These are phyloP conservation scores for Vitis hybrid DNA, from an alignment of 177 flowering plant genomes.

Conservation along the genomic window DNA sequence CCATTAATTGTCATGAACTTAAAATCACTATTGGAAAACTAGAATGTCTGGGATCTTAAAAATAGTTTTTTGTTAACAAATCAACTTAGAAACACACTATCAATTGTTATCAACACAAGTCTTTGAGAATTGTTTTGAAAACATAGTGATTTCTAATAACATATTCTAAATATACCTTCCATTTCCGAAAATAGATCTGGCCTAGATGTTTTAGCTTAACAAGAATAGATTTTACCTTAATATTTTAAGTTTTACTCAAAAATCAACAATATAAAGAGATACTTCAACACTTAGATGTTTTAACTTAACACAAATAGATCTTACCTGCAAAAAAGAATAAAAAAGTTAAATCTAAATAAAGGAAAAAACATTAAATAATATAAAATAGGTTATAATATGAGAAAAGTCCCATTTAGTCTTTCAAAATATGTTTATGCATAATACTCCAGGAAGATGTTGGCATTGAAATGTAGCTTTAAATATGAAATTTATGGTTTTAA, in stretches of 20 bases:
- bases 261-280: conserved; percentile 75
- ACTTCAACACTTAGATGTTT: conserved; percentile 72
- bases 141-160: no score
- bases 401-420: conserved; percentile 6
- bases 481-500: conserved; percentile 67
- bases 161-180: no score
- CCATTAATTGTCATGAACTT: no score
- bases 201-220: no score
- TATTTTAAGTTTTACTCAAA: conserved; percentile 65
- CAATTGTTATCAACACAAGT: no score
- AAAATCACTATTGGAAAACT: no score
- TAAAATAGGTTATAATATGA: conserved; percentile 8
- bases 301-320: conserved; percentile 72
- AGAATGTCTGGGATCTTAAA: no score
- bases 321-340: conserved; percentile 56
- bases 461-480: conserved; percentile 87
- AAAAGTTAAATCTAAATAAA: conserved; percentile 1
- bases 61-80: no score
- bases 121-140: no score
- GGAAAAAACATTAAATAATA: background rate
- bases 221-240: no score
- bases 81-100: no score
- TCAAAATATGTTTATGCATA: conserved; percentile 30
- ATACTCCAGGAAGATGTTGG: conserved; percentile 89
- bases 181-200: rapidly evolving